Base-by-base conservation (phyloP, 208 protist genomes). In the Tritrichomonas foetus region DNA sequence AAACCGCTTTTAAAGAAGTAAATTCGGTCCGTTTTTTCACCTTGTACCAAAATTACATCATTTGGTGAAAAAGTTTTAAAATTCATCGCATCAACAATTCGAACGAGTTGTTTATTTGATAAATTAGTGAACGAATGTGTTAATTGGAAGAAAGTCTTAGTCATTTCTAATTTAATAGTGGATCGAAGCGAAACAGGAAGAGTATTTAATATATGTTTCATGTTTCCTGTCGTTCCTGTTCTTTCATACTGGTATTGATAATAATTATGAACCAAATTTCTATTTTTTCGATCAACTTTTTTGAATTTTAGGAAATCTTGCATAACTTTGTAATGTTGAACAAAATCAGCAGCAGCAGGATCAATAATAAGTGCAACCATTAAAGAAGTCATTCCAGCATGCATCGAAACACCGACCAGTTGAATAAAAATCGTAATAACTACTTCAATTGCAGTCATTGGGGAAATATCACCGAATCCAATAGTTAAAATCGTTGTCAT, bases 111-210 rank as follows among this genome's bases (percentile, higher is more conserved):
- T 33, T 47, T 47, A 2, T 16, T 44, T 30, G 16, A 39, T 39
- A 89, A 57, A 27, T 41, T 16, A 27, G 14, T 89, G n/a, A 89
- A 89, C 39, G 47, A 57, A 11, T 53, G 14, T 20, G 78, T 89
- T 5, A 27, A 9, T n/a, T 57, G 11, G n/a, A 89, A 89, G 41
- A 89, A 89, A 33, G 25, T 30, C 39, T 20, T 33, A 22, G 47
- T 89, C 41, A 89, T 89, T 57, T 89, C 78, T 2, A 89, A 47
- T 57, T 89, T 89, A 16, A 89, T 89, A 14, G 78, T 89, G 33
- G 47, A 53, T 61, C 78, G 25, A 9, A 89, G 36, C 11, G 78
- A 44, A 27, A 33, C 27, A 27, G 78, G 78, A 27, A 89, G 20
- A 20, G 27, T 55, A 39, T 33, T 57, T 1, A 89, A 16, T 0